Evolutionary conservation across 2,329 filamentous ascomycete genomes (phyloP).

Genomic region (Exophiala mesophila): DNA sequence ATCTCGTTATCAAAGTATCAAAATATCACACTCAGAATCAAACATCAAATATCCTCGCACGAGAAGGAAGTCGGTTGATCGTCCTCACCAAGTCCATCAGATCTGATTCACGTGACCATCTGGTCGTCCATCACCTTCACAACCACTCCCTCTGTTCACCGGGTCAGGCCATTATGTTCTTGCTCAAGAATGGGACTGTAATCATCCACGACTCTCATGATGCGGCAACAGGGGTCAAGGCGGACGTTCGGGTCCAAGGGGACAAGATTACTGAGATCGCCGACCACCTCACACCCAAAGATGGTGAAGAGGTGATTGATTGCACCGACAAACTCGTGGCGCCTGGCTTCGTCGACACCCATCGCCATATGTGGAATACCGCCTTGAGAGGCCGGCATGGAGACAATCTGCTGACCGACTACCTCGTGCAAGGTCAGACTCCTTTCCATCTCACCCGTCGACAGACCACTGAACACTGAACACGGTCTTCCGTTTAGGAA

Average conservation of each 20-base stretch:
- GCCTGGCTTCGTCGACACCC: conserved; percentile 31
- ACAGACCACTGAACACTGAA: no score
- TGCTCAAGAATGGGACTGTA: conserved; percentile 13
- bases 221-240: conserved; percentile 2
- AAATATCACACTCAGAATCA: no score
- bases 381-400: conserved; percentile 9
- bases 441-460: no score
- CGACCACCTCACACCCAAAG: background rate
- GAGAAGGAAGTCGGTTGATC: no score
- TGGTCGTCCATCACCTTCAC: no score
- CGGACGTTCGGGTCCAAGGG: conserved; percentile 9
- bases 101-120: no score
- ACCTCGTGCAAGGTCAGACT: conserved; percentile 7
- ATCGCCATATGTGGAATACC: conserved; percentile 35
- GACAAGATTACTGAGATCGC: conserved; percentile 12
- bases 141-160: no score
- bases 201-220: conserved; percentile 9
- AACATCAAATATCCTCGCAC: no score
- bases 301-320: conserved; percentile 30
- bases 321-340: conserved; percentile 30
- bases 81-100: no score
- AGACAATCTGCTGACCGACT: conserved; percentile 7
- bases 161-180: background rate
- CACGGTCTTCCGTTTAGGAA: no score
- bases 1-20: no score